phyloP scores from a whole-genome alignment of 441 rosid genomes.

The Brassica balearica region DNA sequence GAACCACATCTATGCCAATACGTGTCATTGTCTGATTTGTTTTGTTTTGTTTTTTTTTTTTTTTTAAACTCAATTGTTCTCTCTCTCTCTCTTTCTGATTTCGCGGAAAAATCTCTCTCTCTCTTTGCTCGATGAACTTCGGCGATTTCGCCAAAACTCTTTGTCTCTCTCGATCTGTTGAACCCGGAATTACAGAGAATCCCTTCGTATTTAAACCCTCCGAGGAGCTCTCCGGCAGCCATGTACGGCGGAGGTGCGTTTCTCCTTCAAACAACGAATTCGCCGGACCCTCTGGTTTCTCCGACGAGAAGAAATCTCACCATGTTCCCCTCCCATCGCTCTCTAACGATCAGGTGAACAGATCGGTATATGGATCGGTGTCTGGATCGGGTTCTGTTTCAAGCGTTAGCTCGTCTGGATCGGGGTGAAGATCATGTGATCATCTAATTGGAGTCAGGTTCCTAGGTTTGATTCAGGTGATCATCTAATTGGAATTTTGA shows the following conservation, averaged over 20 bases:
- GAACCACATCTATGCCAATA: too few relatives aligned
- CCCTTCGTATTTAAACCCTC: conserved; percentile 21
- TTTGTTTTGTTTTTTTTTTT: too few relatives aligned
- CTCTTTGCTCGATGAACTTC: too few relatives aligned
- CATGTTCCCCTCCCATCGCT: conserved; percentile 75
- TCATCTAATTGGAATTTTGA: neutral
- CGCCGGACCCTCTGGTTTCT: conserved; percentile 59
- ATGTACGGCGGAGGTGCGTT: conserved; percentile 96
- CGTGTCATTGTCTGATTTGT: too few relatives aligned
- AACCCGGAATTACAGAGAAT: conserved; percentile 8
- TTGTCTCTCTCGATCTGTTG: too few relatives aligned
- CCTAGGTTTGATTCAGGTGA: conserved; percentile 75
- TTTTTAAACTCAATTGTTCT: too few relatives aligned
- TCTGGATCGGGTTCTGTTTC: conserved; percentile 72
- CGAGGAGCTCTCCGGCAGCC: conserved; percentile 38
- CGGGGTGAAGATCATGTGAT: conserved; percentile 68
- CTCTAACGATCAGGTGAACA: conserved; percentile 56
- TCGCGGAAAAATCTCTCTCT: too few relatives aligned
- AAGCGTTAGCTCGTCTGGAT: conserved; percentile 85
- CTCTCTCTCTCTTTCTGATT: too few relatives aligned
- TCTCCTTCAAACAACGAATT: conserved; percentile 48
- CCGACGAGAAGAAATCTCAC: conserved; percentile 67
- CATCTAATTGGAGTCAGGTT: conserved; percentile 34
- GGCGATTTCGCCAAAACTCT: too few relatives aligned
- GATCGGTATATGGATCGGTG: conserved; percentile 61